These are phyloP conservation scores for Paraconiothyrium brasiliense DNA, from an alignment of 2,329 filamentous ascomycete genomes.

Conservation along the genomic window DNA sequence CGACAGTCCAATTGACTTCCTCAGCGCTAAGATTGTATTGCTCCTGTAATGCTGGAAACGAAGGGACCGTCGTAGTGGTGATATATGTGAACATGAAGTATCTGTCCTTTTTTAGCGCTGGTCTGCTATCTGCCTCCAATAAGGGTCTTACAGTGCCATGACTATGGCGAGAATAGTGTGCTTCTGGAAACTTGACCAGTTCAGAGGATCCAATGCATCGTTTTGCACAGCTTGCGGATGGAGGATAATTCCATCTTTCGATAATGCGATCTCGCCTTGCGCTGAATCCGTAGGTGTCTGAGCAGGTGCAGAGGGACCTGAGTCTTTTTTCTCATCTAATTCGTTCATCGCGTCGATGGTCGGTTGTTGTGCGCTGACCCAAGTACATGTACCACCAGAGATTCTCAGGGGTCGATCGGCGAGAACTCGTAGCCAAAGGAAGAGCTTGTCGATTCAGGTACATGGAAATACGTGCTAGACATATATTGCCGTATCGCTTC, in stretches of 20 bases:
- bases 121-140: not conserved
- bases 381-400: not conserved
- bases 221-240: conserved; percentile 11
- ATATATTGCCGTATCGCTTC: not conserved
- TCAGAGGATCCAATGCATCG: conserved; percentile 11
- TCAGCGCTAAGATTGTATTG: conserved; percentile 14
- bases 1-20: conserved; percentile 13
- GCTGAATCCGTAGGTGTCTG: not conserved
- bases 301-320: not conserved
- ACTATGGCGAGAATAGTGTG: conserved; percentile 11
- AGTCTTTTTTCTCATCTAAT: conserved; percentile 2
- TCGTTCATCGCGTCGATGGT: not conserved
- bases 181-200: conserved; percentile 13
- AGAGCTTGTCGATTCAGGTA: too few relatives aligned
- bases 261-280: not conserved
- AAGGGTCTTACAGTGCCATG: conserved; percentile 3
- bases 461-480: not conserved
- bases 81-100: conserved; percentile 17
- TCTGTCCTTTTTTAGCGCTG: not conserved
- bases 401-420: too few relatives aligned
- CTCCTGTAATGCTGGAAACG: conserved; percentile 6
- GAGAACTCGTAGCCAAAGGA: too few relatives aligned
- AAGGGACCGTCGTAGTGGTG: conserved; percentile 13
- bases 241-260: not conserved
- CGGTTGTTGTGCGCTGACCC: not conserved